These are phyloP conservation scores for Trapa incisa DNA, from an alignment of 345 rosid species.

Conservation along the genomic window DNA sequence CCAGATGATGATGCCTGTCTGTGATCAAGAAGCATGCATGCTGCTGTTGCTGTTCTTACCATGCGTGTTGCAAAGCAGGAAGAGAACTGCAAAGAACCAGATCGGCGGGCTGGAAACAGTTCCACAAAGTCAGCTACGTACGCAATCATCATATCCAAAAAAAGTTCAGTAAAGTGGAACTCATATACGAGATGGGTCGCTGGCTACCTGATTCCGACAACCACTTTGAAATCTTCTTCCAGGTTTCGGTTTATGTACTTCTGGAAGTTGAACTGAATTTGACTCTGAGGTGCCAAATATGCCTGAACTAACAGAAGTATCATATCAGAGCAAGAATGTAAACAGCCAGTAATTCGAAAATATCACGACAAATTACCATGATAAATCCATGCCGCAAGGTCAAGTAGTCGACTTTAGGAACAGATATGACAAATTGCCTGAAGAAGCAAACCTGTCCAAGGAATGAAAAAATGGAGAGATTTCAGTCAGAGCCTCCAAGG, in stretches of 20 bases:
- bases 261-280: slow-evolving; percentile 50
- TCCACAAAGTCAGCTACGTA: neutral
- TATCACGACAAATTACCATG: slow-evolving; percentile 27
- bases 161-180: too few species aligned
- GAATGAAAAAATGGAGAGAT: neutral
- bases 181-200: neutral
- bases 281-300: slow-evolving; percentile 72
- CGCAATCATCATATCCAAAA: too few species aligned
- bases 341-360: neutral
- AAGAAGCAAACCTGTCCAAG: slow-evolving; percentile 68
- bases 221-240: slow-evolving; percentile 79
- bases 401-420: slow-evolving; percentile 80
- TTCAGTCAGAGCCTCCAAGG: neutral
- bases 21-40: neutral
- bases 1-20: neutral
- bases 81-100: slow-evolving; percentile 71
- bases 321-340: neutral
- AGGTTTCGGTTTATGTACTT: slow-evolving; percentile 77
- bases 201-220: slow-evolving; percentile 69
- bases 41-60: slow-evolving; percentile 28
- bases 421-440: slow-evolving; percentile 77
- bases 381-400: slow-evolving; percentile 88
- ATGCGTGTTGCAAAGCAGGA: slow-evolving; percentile 52
- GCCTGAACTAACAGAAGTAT: slow-evolving; percentile 36
- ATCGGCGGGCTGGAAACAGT: slow-evolving; percentile 50